phyloP scores from a whole-genome alignment of 1,284 basidiomycete genomes.

The Takashimella tepidaria region DNA sequence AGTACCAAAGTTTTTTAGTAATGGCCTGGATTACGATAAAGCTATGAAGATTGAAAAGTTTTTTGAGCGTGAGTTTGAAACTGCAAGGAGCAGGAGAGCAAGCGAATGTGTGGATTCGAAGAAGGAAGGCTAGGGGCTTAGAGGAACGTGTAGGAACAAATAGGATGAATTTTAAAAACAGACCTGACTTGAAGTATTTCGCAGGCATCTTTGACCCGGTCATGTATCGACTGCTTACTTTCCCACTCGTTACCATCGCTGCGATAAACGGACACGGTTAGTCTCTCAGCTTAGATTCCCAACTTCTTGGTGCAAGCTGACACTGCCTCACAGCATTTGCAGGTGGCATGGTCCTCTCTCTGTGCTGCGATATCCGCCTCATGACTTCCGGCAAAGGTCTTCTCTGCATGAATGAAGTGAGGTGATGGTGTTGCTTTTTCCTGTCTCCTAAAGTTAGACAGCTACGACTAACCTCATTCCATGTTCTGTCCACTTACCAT shows the following conservation, averaged over 20 bases:
- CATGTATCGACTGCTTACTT: slow-evolving; percentile 43
- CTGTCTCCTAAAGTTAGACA: no score
- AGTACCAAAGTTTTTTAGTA: slow-evolving; percentile 84
- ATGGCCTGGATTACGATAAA: slow-evolving; percentile 70
- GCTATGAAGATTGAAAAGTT: slow-evolving; percentile 63
- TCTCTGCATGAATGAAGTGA: slow-evolving; percentile 88
- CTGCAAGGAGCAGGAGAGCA: slow-evolving; percentile 26
- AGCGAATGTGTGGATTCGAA: slow-evolving; percentile 12
- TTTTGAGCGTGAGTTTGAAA: slow-evolving; percentile 59
- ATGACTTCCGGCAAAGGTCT: slow-evolving; percentile 80
- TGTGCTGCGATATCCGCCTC: slow-evolving; percentile 83
- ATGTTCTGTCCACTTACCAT: no score
- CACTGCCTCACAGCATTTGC: slow-evolving; percentile 59
- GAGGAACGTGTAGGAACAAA: not conserved
- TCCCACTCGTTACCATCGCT: slow-evolving; percentile 61
- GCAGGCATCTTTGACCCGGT: slow-evolving; percentile 46
- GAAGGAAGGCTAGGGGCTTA: not conserved
- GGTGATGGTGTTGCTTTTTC: slow-evolving; percentile 7
- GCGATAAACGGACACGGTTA: slow-evolving; percentile 77
- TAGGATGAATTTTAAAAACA: no score
- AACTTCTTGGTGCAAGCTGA: not conserved
- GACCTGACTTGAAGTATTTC: not conserved
- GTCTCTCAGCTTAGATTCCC: slow-evolving; percentile 5
- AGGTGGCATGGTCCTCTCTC: slow-evolving; percentile 70
- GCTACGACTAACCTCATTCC: no score